A percentile compares a stretch with the other conserved stretches of the same genome.
Evolutionary conservation across 768 basidiomycete genomes (phyloP).

Genomic region (Macrolepiota dolichaula): DNA sequence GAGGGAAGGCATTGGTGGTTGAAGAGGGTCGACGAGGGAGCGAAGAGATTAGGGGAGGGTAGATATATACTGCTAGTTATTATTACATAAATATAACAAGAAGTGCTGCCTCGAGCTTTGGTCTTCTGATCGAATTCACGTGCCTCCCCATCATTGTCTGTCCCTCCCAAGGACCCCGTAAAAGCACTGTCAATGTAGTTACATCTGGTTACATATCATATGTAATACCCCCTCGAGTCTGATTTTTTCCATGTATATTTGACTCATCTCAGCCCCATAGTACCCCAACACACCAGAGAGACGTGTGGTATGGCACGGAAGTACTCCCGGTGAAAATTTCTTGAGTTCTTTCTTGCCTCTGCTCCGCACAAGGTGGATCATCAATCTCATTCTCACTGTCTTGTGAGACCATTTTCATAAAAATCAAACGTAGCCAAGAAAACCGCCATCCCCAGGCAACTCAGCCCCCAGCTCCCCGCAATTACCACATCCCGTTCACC

Average conservation of each 20-base stretch:
- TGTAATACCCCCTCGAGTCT: neutral
- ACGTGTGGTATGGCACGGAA: neutral
- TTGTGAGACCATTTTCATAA: neutral
- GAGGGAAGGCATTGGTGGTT: conserved; percentile 1
- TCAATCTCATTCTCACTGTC: neutral
- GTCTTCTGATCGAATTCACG: conserved; percentile 32
- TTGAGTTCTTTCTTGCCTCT: too few relatives aligned
- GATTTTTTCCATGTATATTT: neutral
- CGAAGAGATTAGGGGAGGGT: neutral
- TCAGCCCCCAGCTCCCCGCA: neutral
- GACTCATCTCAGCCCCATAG: neutral
- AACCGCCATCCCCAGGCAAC: neutral
- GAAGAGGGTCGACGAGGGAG: conserved; percentile 3
- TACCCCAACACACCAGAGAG: neutral
- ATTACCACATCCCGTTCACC: neutral
- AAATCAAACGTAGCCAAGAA: neutral
- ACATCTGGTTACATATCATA: neutral
- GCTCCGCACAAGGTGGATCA: conserved; percentile 4
- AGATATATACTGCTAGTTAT: conserved; percentile 12
- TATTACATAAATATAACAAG: conserved; percentile 22
- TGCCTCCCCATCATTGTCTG: conserved; percentile 20
- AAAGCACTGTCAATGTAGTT: neutral
- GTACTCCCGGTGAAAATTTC: neutral
- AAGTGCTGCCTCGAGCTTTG: conserved; percentile 20
- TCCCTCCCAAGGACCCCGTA: neutral